Base-by-base conservation (phyloP, 2,329 filamentous ascomycete species). In the Fusarium coicis region DNA sequence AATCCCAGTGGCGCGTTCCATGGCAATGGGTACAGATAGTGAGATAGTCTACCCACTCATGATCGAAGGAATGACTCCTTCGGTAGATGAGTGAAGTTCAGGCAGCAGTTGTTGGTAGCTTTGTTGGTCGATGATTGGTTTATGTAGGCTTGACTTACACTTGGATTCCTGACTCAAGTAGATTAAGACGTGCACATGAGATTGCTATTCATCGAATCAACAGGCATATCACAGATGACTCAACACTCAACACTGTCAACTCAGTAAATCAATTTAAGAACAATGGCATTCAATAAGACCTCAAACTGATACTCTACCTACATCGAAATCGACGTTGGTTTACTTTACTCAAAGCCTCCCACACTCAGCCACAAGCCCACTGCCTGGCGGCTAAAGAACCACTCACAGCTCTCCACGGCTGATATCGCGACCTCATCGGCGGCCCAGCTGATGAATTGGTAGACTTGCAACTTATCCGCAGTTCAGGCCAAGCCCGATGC, bases 301-400 rank as follows among this genome's bases (percentile, higher is more conserved):
- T 18, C 19, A 40, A 19, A 28, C n/a, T 28, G 46, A 50, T 54
- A 49, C 49, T 37, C 42, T 54, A 42, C 53, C 42, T 54, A 42
- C 53, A n/a, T 34, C 50, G 37, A 50, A 44, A 46, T 42, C 42
- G 23, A 44, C 19, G 68, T 73, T 75, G 65, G 72, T 73, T 73
- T 56, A 70, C 55, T 42, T 58, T 54, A 30, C 52, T 73, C 72
- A 74, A 74, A 74, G 66, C 74, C 74, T 67, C 66, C 46, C 28
- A 47, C 37, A 68, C 74, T 76, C 62, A 76, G 74, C 74, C 74
- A 76, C 74, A 47, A 74, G 67, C 47, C 71, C 58, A 56, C 42
- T 60, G 54, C 56, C 59, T 40, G 55, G 75, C 75, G 75, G 63
- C 66, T 77, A 47, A 52, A 69, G 54, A 47, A 50, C 75, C 75